Evolutionary conservation across 2,329 filamentous ascomycete species (phyloP), one percentile per base, ranked within the genome.

Genomic region (Thyridium curvatum): DNA sequence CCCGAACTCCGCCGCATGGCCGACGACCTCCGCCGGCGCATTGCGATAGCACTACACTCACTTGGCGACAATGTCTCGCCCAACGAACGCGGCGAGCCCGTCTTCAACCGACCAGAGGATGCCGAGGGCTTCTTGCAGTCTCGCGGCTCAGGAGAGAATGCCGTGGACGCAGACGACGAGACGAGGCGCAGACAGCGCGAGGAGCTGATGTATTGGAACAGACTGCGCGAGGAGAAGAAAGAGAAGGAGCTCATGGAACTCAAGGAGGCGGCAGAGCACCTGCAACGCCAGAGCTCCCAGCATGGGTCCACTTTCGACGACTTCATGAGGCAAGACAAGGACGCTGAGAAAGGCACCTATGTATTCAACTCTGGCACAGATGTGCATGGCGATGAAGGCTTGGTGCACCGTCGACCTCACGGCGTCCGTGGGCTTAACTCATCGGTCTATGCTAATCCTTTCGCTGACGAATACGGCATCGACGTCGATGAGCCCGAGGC

Each of bases 141-240:
- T 8, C 61, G 67, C n/a, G 62, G 63, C 18, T 61, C 57, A 15
- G 48, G 48, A 37, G 65, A 72, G 26, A 52, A 61, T 2, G 72
- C 66, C 13, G 69, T 82, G 16, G 78, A 80, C 28, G 78, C 77
- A 40, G 79, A 83, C 47, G 77, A 81, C 37, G 79, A 77, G 46
- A 74, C 69, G 16, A 69, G 73, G 38, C 71, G 72, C 47, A 65
- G 75, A 41, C 79, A 83, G 54, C 69, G 78, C 30, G 78, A 82
- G 50, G 79, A 83, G 56, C 54, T 83, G 43, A 64, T 82, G 58
- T 82, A 80, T 49, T 83, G 79, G 79, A 83, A 83, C 51, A 65
- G 71, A 3, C 46, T 77, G 26, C 71, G 63, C 37, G 54, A 77
- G 37, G 63, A 71, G 52, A 72, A 72, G 53, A 53, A 66, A 50